Conservation (phyloP, 345 rosid species). For the Crucihimalaya himalaica region DNA sequence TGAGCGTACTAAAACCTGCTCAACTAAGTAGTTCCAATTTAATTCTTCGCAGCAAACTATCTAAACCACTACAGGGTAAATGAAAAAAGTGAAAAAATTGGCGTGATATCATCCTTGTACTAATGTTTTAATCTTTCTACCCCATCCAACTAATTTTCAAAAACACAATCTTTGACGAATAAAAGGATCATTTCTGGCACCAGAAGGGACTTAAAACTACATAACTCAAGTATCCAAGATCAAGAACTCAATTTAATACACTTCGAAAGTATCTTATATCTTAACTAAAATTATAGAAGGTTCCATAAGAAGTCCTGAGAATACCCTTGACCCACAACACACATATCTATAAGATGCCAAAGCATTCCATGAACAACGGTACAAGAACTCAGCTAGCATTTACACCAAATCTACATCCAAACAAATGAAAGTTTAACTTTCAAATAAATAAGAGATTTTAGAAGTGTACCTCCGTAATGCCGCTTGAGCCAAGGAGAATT, state of each 20-base stretch:
- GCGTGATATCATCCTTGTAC: neutral
- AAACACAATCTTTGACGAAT: neutral
- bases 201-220: conserved; percentile 3
- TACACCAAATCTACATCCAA: conserved; percentile 1
- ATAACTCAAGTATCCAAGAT: conserved; percentile 3
- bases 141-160: neutral
- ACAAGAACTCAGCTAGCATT: neutral
- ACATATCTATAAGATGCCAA: neutral
- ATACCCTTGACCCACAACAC: neutral
- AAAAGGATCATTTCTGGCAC: neutral
- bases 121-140: neutral
- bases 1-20: neutral
- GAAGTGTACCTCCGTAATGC: conserved; percentile 25
- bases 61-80: neutral
- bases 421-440: conserved; percentile 4
- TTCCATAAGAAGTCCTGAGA: conserved; percentile 14
- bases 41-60: neutral
- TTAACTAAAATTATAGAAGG: neutral
- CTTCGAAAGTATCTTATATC: neutral
- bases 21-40: neutral
- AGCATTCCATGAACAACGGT: neutral
- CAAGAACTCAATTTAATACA: neutral
- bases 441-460: neutral
- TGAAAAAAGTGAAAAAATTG: neutral
- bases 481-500: conserved; percentile 11